Evolutionary conservation across 2,329 filamentous ascomycete species (phyloP), one percentile per base, ranked within the genome.

Genomic region (Pleurostoma richardsiae): DNA sequence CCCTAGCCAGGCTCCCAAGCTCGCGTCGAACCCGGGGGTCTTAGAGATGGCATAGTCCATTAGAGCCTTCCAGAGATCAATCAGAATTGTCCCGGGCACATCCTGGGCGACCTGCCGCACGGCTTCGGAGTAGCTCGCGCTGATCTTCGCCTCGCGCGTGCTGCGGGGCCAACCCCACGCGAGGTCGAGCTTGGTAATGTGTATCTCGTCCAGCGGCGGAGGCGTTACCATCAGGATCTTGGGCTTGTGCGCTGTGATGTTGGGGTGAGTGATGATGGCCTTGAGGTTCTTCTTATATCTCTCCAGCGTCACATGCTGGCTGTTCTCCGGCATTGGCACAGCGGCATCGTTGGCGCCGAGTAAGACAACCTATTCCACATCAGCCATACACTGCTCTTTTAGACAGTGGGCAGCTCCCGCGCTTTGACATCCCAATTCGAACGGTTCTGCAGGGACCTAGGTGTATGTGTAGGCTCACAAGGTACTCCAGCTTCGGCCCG

Each of bases 271-370:
- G 57, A 95, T 69, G 55, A 97, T 89, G 29, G 71, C 72, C 52
- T 66, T 74, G 42, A 96, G 68, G 59, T 96, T 95, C 46, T 77
- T 67, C 61, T 80, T 82, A 71, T 90, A 97, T 50, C 82, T 69
- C 1, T 84, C 76, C n/a, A 96, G 66, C 1, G 88, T 80, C 6
- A 97, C 79, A 63, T 92, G 83, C 66, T 97, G 94, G 7, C 73
- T 72, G 43, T 80, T 82, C 4, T 73, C 73, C 4, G 77, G 72
- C 36, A 79, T 70, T 4, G 82, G 77, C 4, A 95, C 65, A 46
- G 83, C 83, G 4, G 92, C 85, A 66, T 97, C 94, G 62, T 99
- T 97, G 56, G 94, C 89, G 19, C 94, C 94, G 50, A 96, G 83
- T 54, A 95, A 85, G 49, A 96, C 68, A 38, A 86, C 72, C 86